phyloP scores from a whole-genome alignment of 2,329 filamentous ascomycete species.

The Claviceps sorghi region DNA sequence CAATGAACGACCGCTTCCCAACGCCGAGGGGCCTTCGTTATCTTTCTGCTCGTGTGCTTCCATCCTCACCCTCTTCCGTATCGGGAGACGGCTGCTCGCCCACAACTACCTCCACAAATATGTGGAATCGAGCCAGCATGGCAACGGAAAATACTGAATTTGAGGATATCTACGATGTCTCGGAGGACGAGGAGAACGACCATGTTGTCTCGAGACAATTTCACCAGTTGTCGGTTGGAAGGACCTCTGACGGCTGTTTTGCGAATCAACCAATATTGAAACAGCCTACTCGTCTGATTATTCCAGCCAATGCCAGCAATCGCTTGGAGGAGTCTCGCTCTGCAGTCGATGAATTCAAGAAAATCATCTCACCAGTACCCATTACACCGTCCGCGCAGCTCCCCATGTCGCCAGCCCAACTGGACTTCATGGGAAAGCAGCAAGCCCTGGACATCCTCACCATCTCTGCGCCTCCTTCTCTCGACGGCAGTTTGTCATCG shows the following conservation, averaged over 20 bases:
- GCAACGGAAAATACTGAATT: constrained; percentile 58
- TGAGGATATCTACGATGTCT: constrained; percentile 77
- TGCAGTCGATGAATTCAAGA: constrained; percentile 29
- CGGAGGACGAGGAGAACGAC: constrained; percentile 61
- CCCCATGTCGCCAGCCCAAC: constrained; percentile 59
- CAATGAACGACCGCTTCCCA: constrained; percentile 51
- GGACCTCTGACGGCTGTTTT: constrained; percentile 21
- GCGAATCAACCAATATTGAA: constrained; percentile 21
- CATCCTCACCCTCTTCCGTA: constrained; percentile 43
- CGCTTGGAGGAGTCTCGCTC: constrained; percentile 27
- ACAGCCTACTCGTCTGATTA: constrained; percentile 32
- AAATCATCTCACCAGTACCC: constrained; percentile 42
- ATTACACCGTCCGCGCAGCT: constrained; percentile 53
- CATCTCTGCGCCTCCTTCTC: constrained; percentile 67
- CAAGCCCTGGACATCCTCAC: constrained; percentile 54
- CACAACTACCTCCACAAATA: constrained; percentile 37
- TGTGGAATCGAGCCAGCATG: constrained; percentile 49
- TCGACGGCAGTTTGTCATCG: constrained; percentile 78
- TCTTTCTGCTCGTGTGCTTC: constrained; percentile 46
- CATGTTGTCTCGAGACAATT: constrained; percentile 9
- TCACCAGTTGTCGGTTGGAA: constrained; percentile 20
- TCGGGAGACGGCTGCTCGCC: constrained; percentile 40
- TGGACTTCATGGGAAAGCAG: constrained; percentile 53
- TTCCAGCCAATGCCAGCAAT: constrained; percentile 27
- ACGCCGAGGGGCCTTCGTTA: constrained; percentile 55